Evolutionary conservation across 2,329 filamentous ascomycete genomes (phyloP).

Genomic region (Fusarium scirpi): DNA sequence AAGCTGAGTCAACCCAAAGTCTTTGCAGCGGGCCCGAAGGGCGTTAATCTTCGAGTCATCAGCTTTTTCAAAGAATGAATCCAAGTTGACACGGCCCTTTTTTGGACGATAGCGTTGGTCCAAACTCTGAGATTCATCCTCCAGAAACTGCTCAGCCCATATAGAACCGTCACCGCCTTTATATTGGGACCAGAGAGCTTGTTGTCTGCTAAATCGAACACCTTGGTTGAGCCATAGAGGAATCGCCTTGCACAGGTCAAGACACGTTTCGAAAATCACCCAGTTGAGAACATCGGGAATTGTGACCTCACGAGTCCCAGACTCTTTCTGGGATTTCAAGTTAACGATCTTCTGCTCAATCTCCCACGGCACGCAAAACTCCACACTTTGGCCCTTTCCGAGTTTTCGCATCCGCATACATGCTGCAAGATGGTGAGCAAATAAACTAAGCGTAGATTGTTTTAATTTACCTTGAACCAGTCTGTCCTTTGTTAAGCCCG

Average conservation of each 20-base stretch:
- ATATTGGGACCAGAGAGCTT: conserved; percentile 49
- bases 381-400: conserved; percentile 73
- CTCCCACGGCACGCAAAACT: conserved; percentile 70
- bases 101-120: conserved; percentile 63
- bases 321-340: background rate
- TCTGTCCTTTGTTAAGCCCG: conserved; percentile 74
- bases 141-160: conserved; percentile 61
- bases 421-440: conserved; percentile 54
- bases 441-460: background rate
- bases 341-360: conserved; percentile 65
- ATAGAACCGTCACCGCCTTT: background rate
- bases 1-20: conserved; percentile 26
- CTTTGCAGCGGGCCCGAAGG: background rate
- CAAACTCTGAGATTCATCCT: conserved; percentile 66
- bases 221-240: conserved; percentile 72
- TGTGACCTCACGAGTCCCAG: conserved; percentile 49
- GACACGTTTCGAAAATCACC: conserved; percentile 58
- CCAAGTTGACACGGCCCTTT: background rate
- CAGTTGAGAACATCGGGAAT: conserved; percentile 69
- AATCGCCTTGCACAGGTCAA: conserved; percentile 23
- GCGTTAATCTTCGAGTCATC: fast-evolving
- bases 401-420: conserved; percentile 80
- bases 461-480: conserved; percentile 71
- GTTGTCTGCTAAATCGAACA: conserved; percentile 59
- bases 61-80: background rate